These are phyloP conservation scores for Solanum megistacrolobum DNA, from an alignment of 257 asterid species.

Conservation along the genomic window DNA sequence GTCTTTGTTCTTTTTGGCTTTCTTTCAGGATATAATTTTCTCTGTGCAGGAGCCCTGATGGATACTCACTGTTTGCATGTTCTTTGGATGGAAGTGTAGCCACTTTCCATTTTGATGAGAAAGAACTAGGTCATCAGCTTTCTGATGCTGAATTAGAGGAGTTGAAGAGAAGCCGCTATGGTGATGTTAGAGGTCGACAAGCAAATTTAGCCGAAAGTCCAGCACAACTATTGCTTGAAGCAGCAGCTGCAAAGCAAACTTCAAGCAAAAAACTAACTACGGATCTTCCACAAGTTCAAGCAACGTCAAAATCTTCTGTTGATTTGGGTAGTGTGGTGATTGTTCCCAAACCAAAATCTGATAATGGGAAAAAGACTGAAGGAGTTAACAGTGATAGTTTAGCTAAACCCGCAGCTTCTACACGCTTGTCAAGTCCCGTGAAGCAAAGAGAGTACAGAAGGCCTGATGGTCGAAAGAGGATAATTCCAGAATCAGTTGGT, in stretches of 20 bases:
- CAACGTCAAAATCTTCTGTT: slow-evolving; percentile 36
- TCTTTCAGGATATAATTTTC: slow-evolving; percentile 4
- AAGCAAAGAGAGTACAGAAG: slow-evolving; percentile 91
- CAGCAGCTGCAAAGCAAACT: slow-evolving; percentile 60
- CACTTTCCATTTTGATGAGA: slow-evolving; percentile 68
- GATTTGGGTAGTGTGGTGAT: slow-evolving; percentile 27
- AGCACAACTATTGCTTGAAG: slow-evolving; percentile 84
- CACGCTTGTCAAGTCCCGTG: slow-evolving; percentile 71
- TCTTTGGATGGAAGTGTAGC: slow-evolving; percentile 93
- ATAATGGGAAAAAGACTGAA: slow-evolving; percentile 44
- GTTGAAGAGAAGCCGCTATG: slow-evolving; percentile 73
- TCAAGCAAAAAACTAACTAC: slow-evolving; percentile 29
- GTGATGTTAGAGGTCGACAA: slow-evolving; percentile 78
- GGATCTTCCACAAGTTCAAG: slow-evolving; percentile 27
- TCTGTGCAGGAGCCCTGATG: slow-evolving; percentile 92
- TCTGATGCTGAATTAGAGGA: slow-evolving; percentile 79
- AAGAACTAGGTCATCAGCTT: slow-evolving; percentile 67
- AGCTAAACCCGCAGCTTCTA: slow-evolving; percentile 32
- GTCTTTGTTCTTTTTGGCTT: not conserved
- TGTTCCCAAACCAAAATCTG: slow-evolving; percentile 22
- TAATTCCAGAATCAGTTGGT: slow-evolving; percentile 99
- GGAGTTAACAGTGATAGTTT: slow-evolving; percentile 33
- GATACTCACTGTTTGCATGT: slow-evolving; percentile 89
- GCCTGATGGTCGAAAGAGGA: slow-evolving; percentile 96
- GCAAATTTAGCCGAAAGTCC: slow-evolving; percentile 91